Base-by-base conservation (phyloP, 1,139 yeast species). In the Candida glucosophila region DNA sequence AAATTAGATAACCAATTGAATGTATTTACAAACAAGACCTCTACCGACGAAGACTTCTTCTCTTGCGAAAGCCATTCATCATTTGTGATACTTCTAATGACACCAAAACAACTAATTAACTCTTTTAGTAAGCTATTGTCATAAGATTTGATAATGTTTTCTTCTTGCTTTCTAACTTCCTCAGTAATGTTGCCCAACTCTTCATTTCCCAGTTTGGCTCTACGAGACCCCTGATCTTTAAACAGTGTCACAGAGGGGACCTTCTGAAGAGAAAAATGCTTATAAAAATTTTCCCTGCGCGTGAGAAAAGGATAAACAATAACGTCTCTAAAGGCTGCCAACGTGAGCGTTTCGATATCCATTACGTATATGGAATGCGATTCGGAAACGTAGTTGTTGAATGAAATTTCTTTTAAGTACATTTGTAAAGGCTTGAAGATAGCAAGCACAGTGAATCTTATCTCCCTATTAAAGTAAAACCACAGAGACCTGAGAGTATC, bases 401-500 rank as follows among this genome's bases (percentile, higher is more conserved):
- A 25, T 4, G 41, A 36, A 5, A 42, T 26, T 12, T 51, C 45
- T 10, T 44, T 37, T 12, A 44, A 35, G 29, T 40, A 35, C 13
- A 38, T 42, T 27, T 54, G 55, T 9, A 60, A 36, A 1, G 59
- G 55, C 14, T 47, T 47, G 28, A 61, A 58, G 15, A 55, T 43
- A 13, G 47, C 44, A 12, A 56, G 24, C 7, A 60, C 17, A 21
- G 36, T 47, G 29, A 39, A 60, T 13, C 61, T 33, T 3, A 61
- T 47, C 19, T 47, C 49, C 15, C 37, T 36, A 29, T 58, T 52
- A 36, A 61, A 62, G 27, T 52, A 57, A 5, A 29, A 15, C 67
- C 67, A 62, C 17, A 43, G 42, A 4, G 32, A 33, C 4, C 37
- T 34, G 3, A 53, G 31, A 16, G 26, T 23, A 4, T 31, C 25